Evolutionary conservation across 768 basidiomycete genomes (phyloP).

Genomic region (Tulasnella sp.): DNA sequence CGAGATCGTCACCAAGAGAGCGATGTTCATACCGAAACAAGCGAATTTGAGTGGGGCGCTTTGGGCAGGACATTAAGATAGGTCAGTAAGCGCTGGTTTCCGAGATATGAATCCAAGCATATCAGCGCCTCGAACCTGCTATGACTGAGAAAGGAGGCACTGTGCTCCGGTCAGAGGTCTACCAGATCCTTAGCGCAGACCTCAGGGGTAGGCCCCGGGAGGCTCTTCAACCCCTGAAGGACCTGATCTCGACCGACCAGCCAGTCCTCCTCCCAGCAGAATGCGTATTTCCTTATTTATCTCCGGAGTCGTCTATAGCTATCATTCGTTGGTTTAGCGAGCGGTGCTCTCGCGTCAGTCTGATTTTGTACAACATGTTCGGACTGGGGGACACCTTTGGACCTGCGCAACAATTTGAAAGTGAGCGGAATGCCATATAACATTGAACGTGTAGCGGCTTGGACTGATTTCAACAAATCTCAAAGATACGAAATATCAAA

Average conservation of each 20-base stretch:
- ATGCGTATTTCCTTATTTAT: conserved; percentile 87
- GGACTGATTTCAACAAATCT: background rate
- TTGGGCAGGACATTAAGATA: conserved; percentile 30
- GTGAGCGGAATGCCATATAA: conserved; percentile 35
- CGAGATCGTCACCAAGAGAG: conserved; percentile 73
- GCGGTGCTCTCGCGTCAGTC: conserved; percentile 39
- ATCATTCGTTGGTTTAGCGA: conserved; percentile 66
- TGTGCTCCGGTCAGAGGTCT: conserved; percentile 40
- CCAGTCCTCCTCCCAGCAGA: conserved; percentile 87
- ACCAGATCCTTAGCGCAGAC: conserved; percentile 68
- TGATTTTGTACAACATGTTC: conserved; percentile 87
- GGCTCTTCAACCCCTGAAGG: conserved; percentile 33
- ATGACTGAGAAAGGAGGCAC: conserved; percentile 45
- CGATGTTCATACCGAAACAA: conserved; percentile 63
- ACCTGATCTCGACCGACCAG: conserved; percentile 22
- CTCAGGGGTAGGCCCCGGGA: conserved; percentile 48
- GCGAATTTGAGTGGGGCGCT: conserved; percentile 41
- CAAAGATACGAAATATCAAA: conserved; percentile 54
- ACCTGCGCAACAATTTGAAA: conserved; percentile 79
- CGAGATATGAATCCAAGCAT: background rate
- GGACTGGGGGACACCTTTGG: conserved; percentile 84
- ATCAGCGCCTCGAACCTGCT: background rate
- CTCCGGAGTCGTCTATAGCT: conserved; percentile 41
- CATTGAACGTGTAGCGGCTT: background rate
- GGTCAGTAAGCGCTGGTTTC: conserved; percentile 11